Evolutionary conservation across 78 protist species (phyloP).

Genomic region (Anaeramoeba ignava): DNA sequence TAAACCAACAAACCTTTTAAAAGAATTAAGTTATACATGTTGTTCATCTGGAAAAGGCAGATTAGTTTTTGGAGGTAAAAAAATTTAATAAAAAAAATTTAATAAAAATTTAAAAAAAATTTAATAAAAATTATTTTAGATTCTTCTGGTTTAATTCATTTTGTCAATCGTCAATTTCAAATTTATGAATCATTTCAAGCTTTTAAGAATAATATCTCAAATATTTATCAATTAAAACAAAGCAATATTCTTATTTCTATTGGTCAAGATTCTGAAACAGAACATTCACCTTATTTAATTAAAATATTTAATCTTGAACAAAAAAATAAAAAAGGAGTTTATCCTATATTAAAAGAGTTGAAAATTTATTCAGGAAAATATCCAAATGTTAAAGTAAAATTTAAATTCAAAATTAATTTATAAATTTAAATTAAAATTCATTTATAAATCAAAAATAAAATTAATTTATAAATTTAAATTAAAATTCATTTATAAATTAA

Average conservation of each 20-base stretch:
- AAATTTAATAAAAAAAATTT: neutral
- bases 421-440: neutral
- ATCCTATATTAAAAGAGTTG: neutral
- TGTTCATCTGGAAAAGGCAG: neutral
- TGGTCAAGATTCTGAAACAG: neutral
- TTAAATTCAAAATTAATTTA: neutral
- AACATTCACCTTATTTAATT: neutral
- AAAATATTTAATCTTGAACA: neutral
- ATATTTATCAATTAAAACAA: constrained; percentile 12
- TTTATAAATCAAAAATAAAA: too few relatives aligned
- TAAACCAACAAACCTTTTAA: neutral
- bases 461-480: too few relatives aligned
- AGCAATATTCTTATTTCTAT: constrained; percentile 1
- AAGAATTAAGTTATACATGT: neutral
- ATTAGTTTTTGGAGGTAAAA: neutral
- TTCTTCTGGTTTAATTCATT: neutral
- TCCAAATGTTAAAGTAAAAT: neutral
- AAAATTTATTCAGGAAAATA: neutral
- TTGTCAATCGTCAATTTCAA: neutral
- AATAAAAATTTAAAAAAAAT: neutral
- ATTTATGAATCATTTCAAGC: neutral
- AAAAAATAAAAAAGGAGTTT: neutral
- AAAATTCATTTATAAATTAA: too few relatives aligned
- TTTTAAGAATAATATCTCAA: neutral
- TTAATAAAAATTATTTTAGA: neutral